These are phyloP conservation scores for Russula sp. DNA, from an alignment of 768 basidiomycete species.

Conservation along the genomic window DNA sequence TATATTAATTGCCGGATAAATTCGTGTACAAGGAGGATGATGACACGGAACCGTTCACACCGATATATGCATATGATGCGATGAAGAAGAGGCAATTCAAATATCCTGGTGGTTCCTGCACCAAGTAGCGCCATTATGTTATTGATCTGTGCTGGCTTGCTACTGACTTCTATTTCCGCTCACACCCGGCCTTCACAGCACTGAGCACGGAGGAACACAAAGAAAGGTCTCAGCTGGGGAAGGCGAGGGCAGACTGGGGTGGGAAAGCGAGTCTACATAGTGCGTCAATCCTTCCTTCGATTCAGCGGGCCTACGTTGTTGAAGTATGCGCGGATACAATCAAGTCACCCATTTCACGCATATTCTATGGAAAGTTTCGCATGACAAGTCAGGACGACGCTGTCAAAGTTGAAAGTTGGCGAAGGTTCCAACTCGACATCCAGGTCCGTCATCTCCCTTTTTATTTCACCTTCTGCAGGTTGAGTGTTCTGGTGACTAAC, in stretches of 20 bases:
- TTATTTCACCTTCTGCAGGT: too few species aligned
- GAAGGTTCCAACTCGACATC: slow-evolving; percentile 84
- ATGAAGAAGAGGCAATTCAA: slow-evolving; percentile 92
- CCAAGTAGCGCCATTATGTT: neutral
- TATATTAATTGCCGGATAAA: slow-evolving; percentile 74
- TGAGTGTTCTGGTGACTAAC: neutral
- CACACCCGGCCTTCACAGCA: slow-evolving; percentile 34
- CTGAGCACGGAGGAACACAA: slow-evolving; percentile 45
- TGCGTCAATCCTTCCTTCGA: slow-evolving; percentile 40
- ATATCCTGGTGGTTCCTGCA: slow-evolving; percentile 67
- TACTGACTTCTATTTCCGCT: slow-evolving; percentile 52
- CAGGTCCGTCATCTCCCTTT: slow-evolving; percentile 48
- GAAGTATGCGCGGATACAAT: slow-evolving; percentile 5
- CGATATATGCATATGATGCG: slow-evolving; percentile 84
- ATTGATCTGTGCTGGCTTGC: slow-evolving; percentile 22
- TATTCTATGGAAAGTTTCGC: slow-evolving; percentile 92
- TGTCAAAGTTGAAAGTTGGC: slow-evolving; percentile 88
- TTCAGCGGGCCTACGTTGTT: slow-evolving; percentile 5
- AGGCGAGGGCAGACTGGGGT: slow-evolving; percentile 89
- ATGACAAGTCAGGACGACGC: slow-evolving; percentile 82
- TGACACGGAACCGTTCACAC: slow-evolving; percentile 69
- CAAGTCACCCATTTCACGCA: slow-evolving; percentile 85
- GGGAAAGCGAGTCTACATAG: slow-evolving; percentile 83
- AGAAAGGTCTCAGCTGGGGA: slow-evolving; percentile 41
- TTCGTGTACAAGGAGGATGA: slow-evolving; percentile 48